Base-by-base conservation (phyloP, 148 eudicot genomes). In the Pouteria glomerata region DNA sequence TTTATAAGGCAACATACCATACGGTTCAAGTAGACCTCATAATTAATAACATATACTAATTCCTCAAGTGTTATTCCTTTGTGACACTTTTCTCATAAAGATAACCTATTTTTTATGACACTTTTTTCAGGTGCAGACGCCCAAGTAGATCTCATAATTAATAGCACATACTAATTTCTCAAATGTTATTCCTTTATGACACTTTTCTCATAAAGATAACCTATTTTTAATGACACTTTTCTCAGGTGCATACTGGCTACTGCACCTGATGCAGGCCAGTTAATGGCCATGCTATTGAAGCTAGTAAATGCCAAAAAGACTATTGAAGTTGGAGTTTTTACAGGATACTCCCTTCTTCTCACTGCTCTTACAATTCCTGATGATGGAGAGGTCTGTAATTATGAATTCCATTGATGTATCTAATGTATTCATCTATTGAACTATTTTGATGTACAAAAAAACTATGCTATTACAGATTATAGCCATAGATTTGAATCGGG, bases 271-370 rank as follows among this genome's bases (percentile, higher is more conserved):
- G 84, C 70, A 16, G 79, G 79, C 1, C 79, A 74, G 55, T 39
- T 80, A 66, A 71, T 80, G 1, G 63, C 74, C 29, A 34, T 78
- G 77, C 60, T 82, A 48, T 72, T 82, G 66, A 80, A 82, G 66
- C 81, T 85, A 13, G 68, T 85, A 18, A 76, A 77, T 21, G 82
- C 84, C 1, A 82, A 80, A 69, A 80, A 59, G 72, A 79, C 83
- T 1, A 74, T 85, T 63, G 85, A 85, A 73, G 12, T 85, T 14
- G 84, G 88, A 50, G 88, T 85, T 12, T 85, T 63, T 66, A 85
- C 85, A 6, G 85, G 85, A 30, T 85, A 85, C 70, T 82, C 84
- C 14, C 79, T 80, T 31, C 78, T 79, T 13, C 71, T 61, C 37
- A 83, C 86, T 45, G 86, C 86, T 63, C 82, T 82, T 48, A 35